Conservation (phyloP, 2,329 filamentous ascomycete genomes). For the Diaporthe citri region DNA sequence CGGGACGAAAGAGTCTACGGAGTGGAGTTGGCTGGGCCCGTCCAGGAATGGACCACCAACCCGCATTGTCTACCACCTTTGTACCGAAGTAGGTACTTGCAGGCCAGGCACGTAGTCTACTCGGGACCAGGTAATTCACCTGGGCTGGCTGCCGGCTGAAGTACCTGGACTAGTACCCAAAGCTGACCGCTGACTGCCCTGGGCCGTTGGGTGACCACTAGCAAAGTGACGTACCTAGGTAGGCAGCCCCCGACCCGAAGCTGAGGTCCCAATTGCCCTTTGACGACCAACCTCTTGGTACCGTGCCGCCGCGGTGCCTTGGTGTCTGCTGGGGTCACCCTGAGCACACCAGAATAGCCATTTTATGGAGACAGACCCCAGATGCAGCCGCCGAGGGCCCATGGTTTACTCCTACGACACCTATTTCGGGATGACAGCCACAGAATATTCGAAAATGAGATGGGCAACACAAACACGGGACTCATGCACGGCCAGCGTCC, state of each 20-base stretch:
- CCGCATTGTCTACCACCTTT: conserved; percentile 3
- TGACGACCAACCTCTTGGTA: neutral
- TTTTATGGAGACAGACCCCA: conserved; percentile 36
- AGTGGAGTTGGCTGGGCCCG: conserved; percentile 17
- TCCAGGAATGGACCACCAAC: conserved; percentile 12
- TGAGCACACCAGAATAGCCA: conserved; percentile 1
- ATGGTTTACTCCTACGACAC: conserved; percentile 5
- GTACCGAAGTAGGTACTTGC: neutral
- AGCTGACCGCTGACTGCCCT: conserved; percentile 6
- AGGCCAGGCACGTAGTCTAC: neutral
- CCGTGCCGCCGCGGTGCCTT: neutral
- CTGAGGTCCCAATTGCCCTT: conserved; percentile 13
- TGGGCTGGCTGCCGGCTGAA: neutral
- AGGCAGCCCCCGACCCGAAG: conserved; percentile 14
- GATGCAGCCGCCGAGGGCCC: conserved; percentile 23
- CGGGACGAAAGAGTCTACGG: conserved; percentile 27
- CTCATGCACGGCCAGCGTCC: conserved; percentile 7
- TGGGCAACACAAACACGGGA: neutral
- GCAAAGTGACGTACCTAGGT: conserved; percentile 24
- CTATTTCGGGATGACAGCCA: conserved; percentile 38
- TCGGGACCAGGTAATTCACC: neutral
- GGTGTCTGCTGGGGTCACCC: conserved; percentile 7
- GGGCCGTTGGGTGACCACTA: neutral
- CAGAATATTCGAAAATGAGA: conserved; percentile 5
- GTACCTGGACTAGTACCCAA: neutral